These are phyloP conservation scores for Globisporangium nodosum DNA, from an alignment of 352 stramenopile genomes.

Conservation along the genomic window DNA sequence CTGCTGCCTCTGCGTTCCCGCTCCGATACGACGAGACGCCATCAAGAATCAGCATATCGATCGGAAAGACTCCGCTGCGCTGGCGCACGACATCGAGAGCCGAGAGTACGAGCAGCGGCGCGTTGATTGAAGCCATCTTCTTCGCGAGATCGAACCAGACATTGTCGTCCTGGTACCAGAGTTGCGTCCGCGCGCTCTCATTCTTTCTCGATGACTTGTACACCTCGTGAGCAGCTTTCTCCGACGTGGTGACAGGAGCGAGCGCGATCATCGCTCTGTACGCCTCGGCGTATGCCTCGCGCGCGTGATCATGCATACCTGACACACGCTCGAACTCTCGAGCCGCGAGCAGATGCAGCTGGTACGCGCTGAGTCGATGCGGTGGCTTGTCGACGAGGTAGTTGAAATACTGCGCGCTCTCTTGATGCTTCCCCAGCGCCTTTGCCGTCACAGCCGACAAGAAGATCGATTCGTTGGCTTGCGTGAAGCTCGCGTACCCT, in stretches of 20 bases:
- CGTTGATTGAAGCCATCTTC: conserved; percentile 36
- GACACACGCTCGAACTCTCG: conserved; percentile 39
- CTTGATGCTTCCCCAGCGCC: conserved; percentile 41
- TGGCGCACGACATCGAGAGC: conserved; percentile 24
- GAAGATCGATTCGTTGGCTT: conserved; percentile 57
- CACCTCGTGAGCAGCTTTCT: conserved; percentile 48
- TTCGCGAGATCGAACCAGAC: conserved; percentile 61
- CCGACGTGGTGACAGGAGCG: conserved; percentile 34
- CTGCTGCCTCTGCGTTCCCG: conserved; percentile 22
- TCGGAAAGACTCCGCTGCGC: conserved; percentile 8
- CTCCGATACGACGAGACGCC: conserved; percentile 33
- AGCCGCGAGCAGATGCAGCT: conserved; percentile 50
- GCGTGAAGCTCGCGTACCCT: conserved; percentile 32
- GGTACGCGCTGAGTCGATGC: conserved; percentile 40
- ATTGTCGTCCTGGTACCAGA: conserved; percentile 47
- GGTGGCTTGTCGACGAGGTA: conserved; percentile 58
- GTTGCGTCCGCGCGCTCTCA: conserved; percentile 42
- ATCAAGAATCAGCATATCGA: conserved; percentile 37
- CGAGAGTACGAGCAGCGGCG: conserved; percentile 33
- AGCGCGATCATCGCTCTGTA: conserved; percentile 52
- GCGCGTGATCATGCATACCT: conserved; percentile 35
- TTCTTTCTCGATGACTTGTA: conserved; percentile 67
- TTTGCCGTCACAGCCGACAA: conserved; percentile 51
- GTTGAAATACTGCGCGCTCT: conserved; percentile 71
- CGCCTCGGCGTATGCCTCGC: conserved; percentile 44